Base-by-base conservation (phyloP, 352 stramenopile genomes). In the Pythium sukuiense region DNA sequence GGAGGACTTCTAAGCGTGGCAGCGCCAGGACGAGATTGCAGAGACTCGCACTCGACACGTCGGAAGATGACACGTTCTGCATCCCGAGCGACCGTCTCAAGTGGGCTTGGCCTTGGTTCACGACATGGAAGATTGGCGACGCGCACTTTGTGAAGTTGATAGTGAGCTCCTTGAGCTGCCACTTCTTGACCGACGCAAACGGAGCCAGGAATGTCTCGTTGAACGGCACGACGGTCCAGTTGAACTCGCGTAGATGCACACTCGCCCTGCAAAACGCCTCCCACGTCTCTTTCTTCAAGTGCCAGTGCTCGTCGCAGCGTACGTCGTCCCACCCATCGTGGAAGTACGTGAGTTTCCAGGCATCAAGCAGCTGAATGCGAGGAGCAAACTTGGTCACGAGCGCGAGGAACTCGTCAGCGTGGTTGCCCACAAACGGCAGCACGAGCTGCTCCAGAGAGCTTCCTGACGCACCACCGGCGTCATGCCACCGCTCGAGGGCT, bases 281-380 rank as follows among this genome's bases (percentile, higher is more conserved):
- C 80, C 80, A 88, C 14, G 67, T 64, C 0, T 73, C 67, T 3
- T 73, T 52, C 3, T 69, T 73, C 4, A 88, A 50, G 14, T 76
- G 65, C 79, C 79, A 88, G 56, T 86, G 72, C 63, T 88, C 79
- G 52, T 85, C 73, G 45, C 77, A 86, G 1, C 71, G 68, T 18
- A 83, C 69, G 20, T 77, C 74, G 3, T 67, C 75, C 72, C 71
- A 85, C 4, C 73, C 76, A 55, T 87, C 76, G 45, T 72, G 73
- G 48, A 80, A 65, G 29, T 84, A 85, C 30, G 76, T 81, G 54
- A 87, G 73, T 50, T 83, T 83, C 76, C 77, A 87, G 26, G 75
- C 77, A 37, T 88, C 79, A 9, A 88, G 59, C 30, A 83, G 67
- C 57, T 88, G 75, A n/a, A 88, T 73, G 12, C 79, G 71, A 12